These are phyloP conservation scores for Flaveria floridana DNA, from an alignment of 140 eudicot species.

Conservation along the genomic window DNA sequence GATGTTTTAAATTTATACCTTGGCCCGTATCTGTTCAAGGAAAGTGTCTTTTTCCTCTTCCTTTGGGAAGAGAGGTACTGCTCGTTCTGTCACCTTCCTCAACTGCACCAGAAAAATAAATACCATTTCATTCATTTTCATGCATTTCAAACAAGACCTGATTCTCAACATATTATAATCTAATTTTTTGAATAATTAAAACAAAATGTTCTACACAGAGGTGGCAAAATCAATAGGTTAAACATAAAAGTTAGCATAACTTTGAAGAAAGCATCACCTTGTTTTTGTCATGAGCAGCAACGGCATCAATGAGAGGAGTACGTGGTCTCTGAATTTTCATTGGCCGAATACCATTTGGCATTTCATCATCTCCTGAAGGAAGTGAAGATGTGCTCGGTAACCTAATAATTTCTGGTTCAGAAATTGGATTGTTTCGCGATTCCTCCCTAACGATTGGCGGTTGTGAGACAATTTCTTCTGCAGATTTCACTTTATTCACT, in stretches of 20 bases:
- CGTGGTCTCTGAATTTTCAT: conserved; percentile 71
- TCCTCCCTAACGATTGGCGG: conserved; percentile 32
- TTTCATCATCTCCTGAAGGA: conserved; percentile 43
- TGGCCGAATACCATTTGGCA: conserved; percentile 45
- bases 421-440: conserved; percentile 25
- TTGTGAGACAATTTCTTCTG: conserved; percentile 31
- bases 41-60: conserved; percentile 68
- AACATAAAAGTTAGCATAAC: not conserved
- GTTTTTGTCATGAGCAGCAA: conserved; percentile 88
- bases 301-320: conserved; percentile 78
- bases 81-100: conserved; percentile 71
- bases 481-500: conserved; percentile 23
- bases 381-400: conserved; percentile 35
- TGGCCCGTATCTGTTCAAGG: conserved; percentile 72
- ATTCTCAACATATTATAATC: conserved; percentile 2
- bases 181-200: not conserved
- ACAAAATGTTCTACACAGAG: not conserved
- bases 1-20: conserved; percentile 41
- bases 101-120: conserved; percentile 45
- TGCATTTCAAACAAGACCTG: not conserved
- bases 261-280: conserved; percentile 43
- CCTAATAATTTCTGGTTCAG: conserved; percentile 39
- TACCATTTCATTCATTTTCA: not conserved
- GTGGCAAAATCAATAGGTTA: not conserved
- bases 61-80: conserved; percentile 48